Evolutionary conservation across 2,329 filamentous ascomycete genomes (phyloP).

Genomic region (Dichotomopilus funicola): DNA sequence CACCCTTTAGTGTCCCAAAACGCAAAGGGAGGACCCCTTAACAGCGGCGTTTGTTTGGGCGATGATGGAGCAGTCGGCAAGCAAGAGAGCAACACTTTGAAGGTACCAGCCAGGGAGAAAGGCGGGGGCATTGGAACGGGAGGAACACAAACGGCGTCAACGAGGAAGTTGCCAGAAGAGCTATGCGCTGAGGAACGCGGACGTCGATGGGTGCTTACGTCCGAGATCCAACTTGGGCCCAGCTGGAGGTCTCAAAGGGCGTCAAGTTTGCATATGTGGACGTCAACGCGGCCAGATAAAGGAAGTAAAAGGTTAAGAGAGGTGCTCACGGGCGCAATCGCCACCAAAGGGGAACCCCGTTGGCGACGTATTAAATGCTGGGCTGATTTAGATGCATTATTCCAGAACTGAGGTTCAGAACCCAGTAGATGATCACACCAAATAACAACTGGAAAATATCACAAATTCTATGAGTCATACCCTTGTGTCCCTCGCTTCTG

Average conservation of each 20-base stretch:
- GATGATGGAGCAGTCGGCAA: too few relatives aligned
- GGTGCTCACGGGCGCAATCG: not conserved
- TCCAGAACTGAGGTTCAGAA: not conserved
- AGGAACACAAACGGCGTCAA: not conserved
- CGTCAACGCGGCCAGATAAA: not conserved
- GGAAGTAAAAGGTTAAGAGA: not conserved
- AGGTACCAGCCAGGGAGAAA: not conserved
- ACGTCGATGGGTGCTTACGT: not conserved
- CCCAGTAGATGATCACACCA: too few relatives aligned
- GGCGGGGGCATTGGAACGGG: too few relatives aligned
- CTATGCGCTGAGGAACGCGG: not conserved
- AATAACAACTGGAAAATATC: not conserved
- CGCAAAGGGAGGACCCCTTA: too few relatives aligned
- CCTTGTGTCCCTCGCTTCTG: constrained; percentile 23
- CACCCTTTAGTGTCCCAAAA: too few relatives aligned
- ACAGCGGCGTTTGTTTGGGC: too few relatives aligned
- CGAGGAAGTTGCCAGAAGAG: not conserved
- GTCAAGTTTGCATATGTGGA: not conserved
- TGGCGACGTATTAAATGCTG: not conserved
- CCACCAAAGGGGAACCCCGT: not conserved
- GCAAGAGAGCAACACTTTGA: too few relatives aligned
- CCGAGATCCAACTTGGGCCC: not conserved
- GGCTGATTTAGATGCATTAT: not conserved
- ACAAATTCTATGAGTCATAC: not conserved
- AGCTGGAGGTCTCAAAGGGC: not conserved